Percentiles rank a stretch among this genome's conserved stretches.
Conservation (phyloP, 495 filamentous ascomycete genomes). For the Acidomyces sp. region DNA sequence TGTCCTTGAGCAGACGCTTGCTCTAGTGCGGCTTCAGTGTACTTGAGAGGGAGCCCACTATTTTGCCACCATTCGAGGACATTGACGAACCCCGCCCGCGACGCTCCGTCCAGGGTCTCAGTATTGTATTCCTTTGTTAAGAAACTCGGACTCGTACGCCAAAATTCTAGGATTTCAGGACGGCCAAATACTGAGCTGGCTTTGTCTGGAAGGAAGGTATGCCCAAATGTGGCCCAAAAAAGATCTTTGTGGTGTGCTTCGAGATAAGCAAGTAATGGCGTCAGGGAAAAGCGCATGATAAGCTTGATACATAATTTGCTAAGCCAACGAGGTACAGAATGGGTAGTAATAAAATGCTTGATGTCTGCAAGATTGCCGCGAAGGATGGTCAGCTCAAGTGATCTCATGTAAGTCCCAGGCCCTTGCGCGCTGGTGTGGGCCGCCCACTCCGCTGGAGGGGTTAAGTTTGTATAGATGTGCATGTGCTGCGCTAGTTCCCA, state of each 20-base stretch:
- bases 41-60: slow-evolving; percentile 66
- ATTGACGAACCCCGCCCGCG: slow-evolving; percentile 64
- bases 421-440: slow-evolving; percentile 33
- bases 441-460: slow-evolving; percentile 60
- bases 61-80: slow-evolving; percentile 86
- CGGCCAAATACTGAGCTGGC: slow-evolving; percentile 78
- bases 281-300: slow-evolving; percentile 79
- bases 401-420: slow-evolving; percentile 34
- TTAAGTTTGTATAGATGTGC: slow-evolving; percentile 62
- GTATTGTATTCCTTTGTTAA: slow-evolving; percentile 63
- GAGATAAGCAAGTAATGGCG: slow-evolving; percentile 66
- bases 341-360: slow-evolving; percentile 48
- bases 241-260: slow-evolving; percentile 63
- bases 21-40: slow-evolving; percentile 75
- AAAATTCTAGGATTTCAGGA: slow-evolving; percentile 77
- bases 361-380: slow-evolving; percentile 53
- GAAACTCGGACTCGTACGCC: slow-evolving; percentile 62
- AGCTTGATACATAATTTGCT: slow-evolving; percentile 72
- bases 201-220: slow-evolving; percentile 70
- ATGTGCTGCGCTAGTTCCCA: slow-evolving; percentile 80
- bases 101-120: slow-evolving; percentile 79
- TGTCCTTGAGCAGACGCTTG: slow-evolving; percentile 71
- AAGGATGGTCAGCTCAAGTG: slow-evolving; percentile 71
- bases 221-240: slow-evolving; percentile 68
- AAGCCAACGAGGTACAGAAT: slow-evolving; percentile 55